Base-by-base conservation (phyloP, 345 rosid genomes). In the Combretum micranthum region DNA sequence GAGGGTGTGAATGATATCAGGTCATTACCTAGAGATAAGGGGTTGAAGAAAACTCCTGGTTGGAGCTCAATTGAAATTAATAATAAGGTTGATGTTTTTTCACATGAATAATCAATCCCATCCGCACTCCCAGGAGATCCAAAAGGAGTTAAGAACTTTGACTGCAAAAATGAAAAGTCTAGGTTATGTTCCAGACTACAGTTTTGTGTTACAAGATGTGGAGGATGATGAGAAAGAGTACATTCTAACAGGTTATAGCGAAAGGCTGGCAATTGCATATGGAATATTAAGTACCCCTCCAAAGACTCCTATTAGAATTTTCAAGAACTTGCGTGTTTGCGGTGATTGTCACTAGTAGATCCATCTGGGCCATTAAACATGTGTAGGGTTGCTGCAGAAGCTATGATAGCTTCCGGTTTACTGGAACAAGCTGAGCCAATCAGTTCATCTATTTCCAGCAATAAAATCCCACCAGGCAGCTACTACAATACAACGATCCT, bases 21-120 rank as follows among this genome's bases (percentile, higher is more conserved):
- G 63, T 70, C 74, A 57, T 59, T 69, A 56, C 69, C 77, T 61
- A 67, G 60, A 44, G 45, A 64, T 49, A 64, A 55, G 50, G 67
- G 64, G 61, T 64, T 79, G 17, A 67, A 64, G 69, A 79, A 78
- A 68, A 55, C 60, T 64, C 78, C 80, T 12, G 80, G 76, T 44
- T 75, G 80, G 83, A 79, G 84, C 69, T 67, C 68, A 46, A 75
- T 79, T 45, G 81, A 76, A 61, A 70, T 70, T 43, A 72, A 76
- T 47, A 69, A 67, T 60, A 54, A 0, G 26, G 45, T 69, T 17
- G 63, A 63, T 50, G n/a, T n/a, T n/a, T 20, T 69, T 69, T 50
- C 57, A 63, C 39, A 61, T 56, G 7, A 68, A 68, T 22, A 61
- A 54, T 42, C 55, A 45, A 23, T 54, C 60, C 12, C 59, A 69